Conservation (phyloP, 2,329 filamentous ascomycete species). For the Aspergillus fijiensis region DNA sequence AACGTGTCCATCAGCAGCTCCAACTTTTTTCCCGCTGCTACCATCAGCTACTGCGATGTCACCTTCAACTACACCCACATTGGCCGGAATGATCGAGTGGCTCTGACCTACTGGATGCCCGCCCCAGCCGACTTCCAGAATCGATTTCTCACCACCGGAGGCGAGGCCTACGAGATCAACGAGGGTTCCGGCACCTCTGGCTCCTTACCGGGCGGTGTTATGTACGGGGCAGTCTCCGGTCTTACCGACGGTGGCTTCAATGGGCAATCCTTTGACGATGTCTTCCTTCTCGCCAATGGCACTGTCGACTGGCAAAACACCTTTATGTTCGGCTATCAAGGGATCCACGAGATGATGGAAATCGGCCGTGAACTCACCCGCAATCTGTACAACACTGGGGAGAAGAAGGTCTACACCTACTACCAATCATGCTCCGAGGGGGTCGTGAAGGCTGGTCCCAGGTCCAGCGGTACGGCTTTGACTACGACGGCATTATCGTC, state of each 20-base stretch:
- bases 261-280: constrained; percentile 19
- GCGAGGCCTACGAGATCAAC: constrained; percentile 16
- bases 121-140: constrained; percentile 41
- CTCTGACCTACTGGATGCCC: constrained; percentile 39
- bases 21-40: constrained; percentile 20
- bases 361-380: too few species aligned
- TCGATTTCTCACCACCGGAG: constrained; percentile 48
- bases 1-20: constrained; percentile 35
- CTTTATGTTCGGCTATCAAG: constrained; percentile 29
- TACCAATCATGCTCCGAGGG: too few species aligned
- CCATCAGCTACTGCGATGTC: constrained; percentile 41
- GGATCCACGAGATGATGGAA: too few species aligned
- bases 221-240: constrained; percentile 44
- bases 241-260: constrained; percentile 48
- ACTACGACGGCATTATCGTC: constrained; percentile 26
- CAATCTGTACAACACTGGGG: too few species aligned
- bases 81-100: constrained; percentile 39
- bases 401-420: too few species aligned
- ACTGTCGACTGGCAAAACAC: constrained; percentile 38
- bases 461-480: constrained; percentile 17
- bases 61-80: constrained; percentile 45
- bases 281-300: constrained; percentile 49
- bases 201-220: constrained; percentile 37
- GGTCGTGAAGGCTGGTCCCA: too few species aligned
- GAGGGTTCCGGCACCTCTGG: not conserved